Percentiles rank a stretch among this genome's conserved stretches.
Evolutionary conservation across 495 filamentous ascomycete species (phyloP).

Genomic region (Penicillium manginii): DNA sequence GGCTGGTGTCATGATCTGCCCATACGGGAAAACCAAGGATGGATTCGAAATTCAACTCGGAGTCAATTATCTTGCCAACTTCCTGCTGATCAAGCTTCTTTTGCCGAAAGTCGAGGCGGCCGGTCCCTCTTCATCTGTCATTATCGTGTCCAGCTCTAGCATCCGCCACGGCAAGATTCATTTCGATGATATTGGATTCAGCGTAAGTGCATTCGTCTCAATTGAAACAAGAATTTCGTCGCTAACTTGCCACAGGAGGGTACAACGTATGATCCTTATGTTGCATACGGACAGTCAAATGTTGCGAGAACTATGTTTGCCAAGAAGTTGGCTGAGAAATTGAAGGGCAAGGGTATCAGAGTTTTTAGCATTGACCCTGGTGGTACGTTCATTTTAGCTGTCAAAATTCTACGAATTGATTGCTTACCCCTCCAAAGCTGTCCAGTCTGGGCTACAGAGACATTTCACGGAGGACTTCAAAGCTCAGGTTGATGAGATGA

Average conservation of each 20-base stretch:
- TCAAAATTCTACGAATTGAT: not conserved
- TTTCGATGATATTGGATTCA: slow-evolving; percentile 23
- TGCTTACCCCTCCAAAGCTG: slow-evolving; percentile 13
- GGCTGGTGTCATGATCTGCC: slow-evolving; percentile 25
- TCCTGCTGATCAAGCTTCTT: slow-evolving; percentile 25
- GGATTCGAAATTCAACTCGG: slow-evolving; percentile 26
- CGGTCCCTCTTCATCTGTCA: slow-evolving; percentile 20
- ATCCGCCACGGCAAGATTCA: slow-evolving; percentile 15
- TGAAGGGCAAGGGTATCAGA: slow-evolving; percentile 21
- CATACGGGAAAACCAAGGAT: slow-evolving; percentile 24
- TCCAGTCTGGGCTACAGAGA: slow-evolving; percentile 20
- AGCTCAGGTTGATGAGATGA: slow-evolving; percentile 14
- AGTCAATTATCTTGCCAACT: slow-evolving; percentile 29
- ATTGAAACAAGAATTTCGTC: not conserved
- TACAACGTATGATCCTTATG: slow-evolving; percentile 16
- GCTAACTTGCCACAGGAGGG: slow-evolving; percentile 15
- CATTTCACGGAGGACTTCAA: slow-evolving; percentile 14
- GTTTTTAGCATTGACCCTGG: slow-evolving; percentile 28
- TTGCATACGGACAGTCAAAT: slow-evolving; percentile 25
- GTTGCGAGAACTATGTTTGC: slow-evolving; percentile 28
- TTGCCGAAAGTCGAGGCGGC: slow-evolving; percentile 23
- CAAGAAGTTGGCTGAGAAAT: slow-evolving; percentile 20
- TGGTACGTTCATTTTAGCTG: slow-evolving; percentile 10
- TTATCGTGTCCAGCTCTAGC: slow-evolving; percentile 23
- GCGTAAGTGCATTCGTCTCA: slow-evolving; percentile 12